Evolutionary conservation across 345 rosid species (phyloP), one percentile per base, ranked within the genome.

Genomic region (Bruguiera gymnorhiza): DNA sequence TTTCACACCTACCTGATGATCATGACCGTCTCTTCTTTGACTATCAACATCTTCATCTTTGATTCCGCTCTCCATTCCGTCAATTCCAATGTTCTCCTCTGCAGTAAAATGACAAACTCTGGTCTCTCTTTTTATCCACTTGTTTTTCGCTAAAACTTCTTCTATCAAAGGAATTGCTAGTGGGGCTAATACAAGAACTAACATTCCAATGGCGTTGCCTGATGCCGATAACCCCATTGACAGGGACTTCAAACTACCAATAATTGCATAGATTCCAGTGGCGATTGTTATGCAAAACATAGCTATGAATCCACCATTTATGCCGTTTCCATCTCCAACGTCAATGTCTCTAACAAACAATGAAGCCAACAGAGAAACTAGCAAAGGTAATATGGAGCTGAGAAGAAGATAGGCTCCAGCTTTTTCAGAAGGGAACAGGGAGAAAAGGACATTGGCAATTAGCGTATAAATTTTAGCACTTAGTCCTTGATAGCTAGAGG

Each of bases 381-480:
- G 15, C 20, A 87, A 60, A 2, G 99, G 99, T 55, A 82, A 65
- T 8, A 84, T 24, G 6, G 99, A 73, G 86, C 73, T 87, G 13
- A 94, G 78, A 37, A 92, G 81, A 53, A 94, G 88, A 75, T 86
- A 94, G 26, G 75, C 76, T 19, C 68, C 70, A 0, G 93, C 94
- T 39, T 73, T 88, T 57, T 78, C 60, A 0, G 18, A 34, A 3
- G 80, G 79, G 32, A 83, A 73, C 18, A 69, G 52, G 30, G 60
- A 46, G 73, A 80, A 77, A 15, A 80, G 43, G 26, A 78, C 77
- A 9, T 83, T 69, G 7, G 90, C 97, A 3, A 87, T 54, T 51
- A 76, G 82, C 4, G 99, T 84, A 79, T 92, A 95, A 20, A 95
- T 73, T 66, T 87, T 86, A 32, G 96, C 93, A 30, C 93, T 90